Percentiles rank a stretch among this genome's conserved stretches.
These are phyloP conservation scores for Casaregolazyma lundiana DNA, from an alignment of 1,139 yeast species.

Conservation along the genomic window DNA sequence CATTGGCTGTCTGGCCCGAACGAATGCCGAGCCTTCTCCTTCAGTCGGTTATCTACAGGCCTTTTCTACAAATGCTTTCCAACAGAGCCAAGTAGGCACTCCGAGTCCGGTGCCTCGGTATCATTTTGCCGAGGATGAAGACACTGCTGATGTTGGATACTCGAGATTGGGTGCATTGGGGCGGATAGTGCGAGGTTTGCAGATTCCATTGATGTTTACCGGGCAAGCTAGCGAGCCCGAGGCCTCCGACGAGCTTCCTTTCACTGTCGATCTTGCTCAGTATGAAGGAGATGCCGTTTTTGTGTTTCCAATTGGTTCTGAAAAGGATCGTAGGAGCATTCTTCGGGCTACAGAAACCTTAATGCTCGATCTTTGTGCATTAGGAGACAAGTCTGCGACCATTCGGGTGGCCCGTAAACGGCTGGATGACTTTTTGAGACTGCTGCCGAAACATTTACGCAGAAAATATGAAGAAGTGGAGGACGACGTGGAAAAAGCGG, in stretches of 20 bases:
- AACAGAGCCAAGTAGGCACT: not conserved
- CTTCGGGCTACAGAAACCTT: slow-evolving; percentile 29
- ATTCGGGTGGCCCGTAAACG: slow-evolving; percentile 27
- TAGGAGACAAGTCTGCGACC: slow-evolving; percentile 25
- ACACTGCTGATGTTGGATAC: not conserved
- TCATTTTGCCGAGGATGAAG: slow-evolving; percentile 4
- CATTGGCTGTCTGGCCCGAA: not conserved
- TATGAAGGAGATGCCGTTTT: slow-evolving; percentile 51
- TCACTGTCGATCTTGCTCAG: slow-evolving; percentile 31
- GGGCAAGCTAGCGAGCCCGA: not conserved
- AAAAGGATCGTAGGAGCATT: slow-evolving; percentile 27
- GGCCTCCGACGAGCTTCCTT: not conserved
- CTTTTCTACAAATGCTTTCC: slow-evolving; percentile 3
- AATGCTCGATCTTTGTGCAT: slow-evolving; percentile 38
- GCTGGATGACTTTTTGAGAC: slow-evolving; percentile 25
- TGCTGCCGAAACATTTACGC: slow-evolving; percentile 30
- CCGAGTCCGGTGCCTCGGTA: slow-evolving; percentile 6
- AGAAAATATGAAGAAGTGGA: slow-evolving; percentile 25
- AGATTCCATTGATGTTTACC: slow-evolving; percentile 12
- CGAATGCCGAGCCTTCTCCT: not conserved
- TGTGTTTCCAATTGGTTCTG: slow-evolving; percentile 36
- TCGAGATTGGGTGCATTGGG: not conserved
- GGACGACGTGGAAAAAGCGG: slow-evolving; percentile 31
- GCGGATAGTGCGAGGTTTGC: slow-evolving; percentile 13
- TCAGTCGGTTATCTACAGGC: slow-evolving; percentile 7